These are phyloP conservation scores for Clitopilus hobsonii DNA, from an alignment of 768 basidiomycete species.

Conservation along the genomic window DNA sequence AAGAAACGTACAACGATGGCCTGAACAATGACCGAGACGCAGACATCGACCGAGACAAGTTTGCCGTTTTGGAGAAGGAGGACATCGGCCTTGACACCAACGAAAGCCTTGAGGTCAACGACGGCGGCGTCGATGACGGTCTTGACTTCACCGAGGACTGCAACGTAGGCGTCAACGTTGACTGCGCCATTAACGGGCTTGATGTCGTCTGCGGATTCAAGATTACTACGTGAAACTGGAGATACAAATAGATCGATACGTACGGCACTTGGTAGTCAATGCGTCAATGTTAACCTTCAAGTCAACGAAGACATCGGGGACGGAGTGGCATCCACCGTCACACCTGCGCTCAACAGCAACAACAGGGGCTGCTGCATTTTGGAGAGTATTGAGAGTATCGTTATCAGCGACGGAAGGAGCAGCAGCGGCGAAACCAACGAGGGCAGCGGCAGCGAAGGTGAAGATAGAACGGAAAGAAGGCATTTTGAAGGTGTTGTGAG, in stretches of 20 bases:
- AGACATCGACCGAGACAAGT: not conserved
- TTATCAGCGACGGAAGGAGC: not conserved
- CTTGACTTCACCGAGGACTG: not conserved
- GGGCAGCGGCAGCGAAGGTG: not conserved
- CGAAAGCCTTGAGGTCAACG: not conserved
- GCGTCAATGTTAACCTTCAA: not conserved
- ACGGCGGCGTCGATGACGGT: not conserved
- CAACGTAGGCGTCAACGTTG: not conserved
- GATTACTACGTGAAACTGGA: not conserved
- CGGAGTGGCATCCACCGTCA: not conserved
- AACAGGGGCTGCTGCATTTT: not conserved
- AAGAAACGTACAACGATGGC: not conserved
- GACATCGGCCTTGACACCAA: not conserved
- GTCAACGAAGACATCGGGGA: constrained; percentile 1
- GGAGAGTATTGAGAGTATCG: not conserved
- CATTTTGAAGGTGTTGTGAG: not conserved
- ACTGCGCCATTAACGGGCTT: not conserved
- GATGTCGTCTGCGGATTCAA: not conserved
- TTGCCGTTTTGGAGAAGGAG: not conserved
- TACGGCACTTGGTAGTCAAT: not conserved
- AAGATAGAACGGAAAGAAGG: not conserved
- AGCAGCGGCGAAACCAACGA: not conserved
- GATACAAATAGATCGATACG: not conserved
- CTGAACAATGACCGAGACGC: not conserved
- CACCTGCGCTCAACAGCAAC: not conserved